These are phyloP conservation scores for Beauveria sp. DNA, from an alignment of 2,329 filamentous ascomycete genomes.

Conservation along the genomic window DNA sequence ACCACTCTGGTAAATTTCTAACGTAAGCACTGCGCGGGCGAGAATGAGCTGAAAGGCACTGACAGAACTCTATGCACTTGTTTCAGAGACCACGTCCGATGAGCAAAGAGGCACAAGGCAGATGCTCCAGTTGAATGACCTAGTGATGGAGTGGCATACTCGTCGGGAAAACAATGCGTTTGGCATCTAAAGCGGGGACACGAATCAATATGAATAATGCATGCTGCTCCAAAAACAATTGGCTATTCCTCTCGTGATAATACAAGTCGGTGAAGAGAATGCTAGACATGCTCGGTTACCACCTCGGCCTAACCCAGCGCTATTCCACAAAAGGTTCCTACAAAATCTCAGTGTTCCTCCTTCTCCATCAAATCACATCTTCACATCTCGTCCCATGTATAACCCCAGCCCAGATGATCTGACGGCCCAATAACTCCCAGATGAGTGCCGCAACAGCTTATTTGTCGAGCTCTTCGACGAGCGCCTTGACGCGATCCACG, in stretches of 20 bases:
- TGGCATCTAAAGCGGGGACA: neutral
- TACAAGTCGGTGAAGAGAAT: neutral
- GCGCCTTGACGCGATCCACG: slow-evolving; percentile 64
- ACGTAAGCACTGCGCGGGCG: neutral
- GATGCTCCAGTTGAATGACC: neutral
- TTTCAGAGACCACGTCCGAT: no score
- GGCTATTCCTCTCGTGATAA: neutral
- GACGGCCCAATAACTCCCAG: neutral
- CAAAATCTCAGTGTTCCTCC: neutral
- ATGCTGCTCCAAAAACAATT: neutral
- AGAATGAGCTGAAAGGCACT: neutral
- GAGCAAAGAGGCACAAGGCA: neutral
- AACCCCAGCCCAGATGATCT: neutral
- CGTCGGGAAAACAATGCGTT: no score
- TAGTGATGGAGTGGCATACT: neutral
- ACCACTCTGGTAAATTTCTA: no score
- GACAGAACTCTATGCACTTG: neutral
- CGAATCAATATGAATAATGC: neutral
- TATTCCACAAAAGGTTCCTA: neutral
- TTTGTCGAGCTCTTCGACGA: slow-evolving; percentile 45
- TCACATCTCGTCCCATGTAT: neutral
- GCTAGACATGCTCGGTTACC: neutral
- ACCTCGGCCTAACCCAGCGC: neutral
- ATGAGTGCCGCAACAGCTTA: neutral
- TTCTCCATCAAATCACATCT: neutral